Conservation (phyloP, 176 grass and related monocot genomes). For the Elymus sibiricus region DNA sequence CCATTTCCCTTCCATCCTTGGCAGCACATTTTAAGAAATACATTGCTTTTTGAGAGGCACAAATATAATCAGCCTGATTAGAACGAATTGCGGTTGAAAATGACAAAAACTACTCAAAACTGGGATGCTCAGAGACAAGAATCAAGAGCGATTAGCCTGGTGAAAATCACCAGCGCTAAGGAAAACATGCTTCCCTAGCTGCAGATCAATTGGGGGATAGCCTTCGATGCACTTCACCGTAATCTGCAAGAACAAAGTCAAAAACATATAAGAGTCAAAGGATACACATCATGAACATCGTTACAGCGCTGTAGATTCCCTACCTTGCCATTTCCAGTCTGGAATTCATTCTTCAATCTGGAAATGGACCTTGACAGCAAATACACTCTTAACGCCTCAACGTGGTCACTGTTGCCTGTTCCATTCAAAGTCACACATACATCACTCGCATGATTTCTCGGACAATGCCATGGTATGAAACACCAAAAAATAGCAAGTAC, state of each 20-base stretch:
- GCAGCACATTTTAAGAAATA: background rate
- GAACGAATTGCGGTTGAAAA: background rate
- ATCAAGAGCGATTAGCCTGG: conserved; percentile 39
- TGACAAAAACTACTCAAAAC: conserved; percentile 18
- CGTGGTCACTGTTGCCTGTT: conserved; percentile 67
- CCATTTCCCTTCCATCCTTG: background rate
- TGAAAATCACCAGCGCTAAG: conserved; percentile 69
- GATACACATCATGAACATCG: background rate
- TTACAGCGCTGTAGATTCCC: background rate
- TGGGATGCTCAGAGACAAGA: conserved; percentile 2
- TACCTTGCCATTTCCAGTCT: conserved; percentile 78
- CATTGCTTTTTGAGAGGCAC: background rate
- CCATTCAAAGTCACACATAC: conserved; percentile 8
- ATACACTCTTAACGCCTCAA: conserved; percentile 61
- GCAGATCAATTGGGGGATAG: conserved; percentile 51
- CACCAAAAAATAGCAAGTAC: background rate
- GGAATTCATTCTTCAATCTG: conserved; percentile 73
- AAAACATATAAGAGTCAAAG: background rate
- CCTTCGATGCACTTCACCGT: conserved; percentile 59
- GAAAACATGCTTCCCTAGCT: conserved; percentile 72
- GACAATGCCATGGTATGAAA: background rate
- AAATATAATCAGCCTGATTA: background rate
- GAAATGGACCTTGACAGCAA: conserved; percentile 63
- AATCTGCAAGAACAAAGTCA: conserved; percentile 47
- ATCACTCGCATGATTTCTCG: conserved; percentile 15